Base-by-base conservation (phyloP, 805 yeast genomes). In the Brettanomyces bruxellensis region DNA sequence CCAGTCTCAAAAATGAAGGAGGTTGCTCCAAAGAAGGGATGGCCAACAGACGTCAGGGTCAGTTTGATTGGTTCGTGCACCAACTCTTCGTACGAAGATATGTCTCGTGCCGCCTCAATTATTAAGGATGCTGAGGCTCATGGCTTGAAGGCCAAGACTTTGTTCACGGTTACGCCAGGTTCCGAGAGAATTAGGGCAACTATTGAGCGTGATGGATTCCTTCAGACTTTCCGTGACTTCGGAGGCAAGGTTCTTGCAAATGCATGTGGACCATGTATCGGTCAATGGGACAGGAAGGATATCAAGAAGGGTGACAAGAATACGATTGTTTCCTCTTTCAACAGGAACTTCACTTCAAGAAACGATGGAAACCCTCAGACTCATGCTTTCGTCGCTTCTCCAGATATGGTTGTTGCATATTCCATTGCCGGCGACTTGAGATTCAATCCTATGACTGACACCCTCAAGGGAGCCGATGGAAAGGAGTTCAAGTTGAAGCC, bases 241-340 rank as follows among this genome's bases (percentile, higher is more conserved):
- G 98, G 98, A 50, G 99, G 96, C 56, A 75, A 79, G 49, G 95
- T 91, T 40, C 76, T 91, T 57, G 96, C 98, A 46, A 91, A 91
- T 66, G 99, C 99, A 22, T 91, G 99, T 76, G 99, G 99, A 56
- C 99, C 98, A 61, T 91, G 99, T 74, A 91, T 91, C 64, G 99
- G 99, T 49, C 99, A 91, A 75, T 91, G 99, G 99, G 96, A 93
- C 66, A 85, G 98, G 73, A 75, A 77, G 54, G 95, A 86, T 62
- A 77, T 86, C 51, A 59, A 66, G 58, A 66, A 66, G 62, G 70
- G 70, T 58, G 88, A 82, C 53, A 73, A 74, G 58, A 90, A 89
- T 68, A 86, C 98, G 45, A 93, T 91, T 56, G 90, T 91, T 69
- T 89, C 98, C 5, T 90, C 97, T 11, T 91, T 90, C 78, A 91